These are phyloP conservation scores for Phyllosticta ampelicida DNA, from an alignment of 2,329 filamentous ascomycete species.

Conservation along the genomic window DNA sequence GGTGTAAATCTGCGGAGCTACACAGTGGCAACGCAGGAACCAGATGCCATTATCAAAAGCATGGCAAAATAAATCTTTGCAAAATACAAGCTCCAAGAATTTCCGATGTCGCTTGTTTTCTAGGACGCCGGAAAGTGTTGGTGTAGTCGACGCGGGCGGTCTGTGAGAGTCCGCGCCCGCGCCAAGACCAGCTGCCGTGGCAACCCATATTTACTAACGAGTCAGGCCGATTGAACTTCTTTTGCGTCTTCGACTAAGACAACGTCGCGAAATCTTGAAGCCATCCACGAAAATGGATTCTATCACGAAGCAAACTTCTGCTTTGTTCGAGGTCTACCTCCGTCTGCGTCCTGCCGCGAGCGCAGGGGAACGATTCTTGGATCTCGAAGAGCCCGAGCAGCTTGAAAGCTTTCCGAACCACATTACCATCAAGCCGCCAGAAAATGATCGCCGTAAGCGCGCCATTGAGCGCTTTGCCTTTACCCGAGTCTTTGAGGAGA, in stretches of 20 bases:
- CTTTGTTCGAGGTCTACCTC: conserved; percentile 84
- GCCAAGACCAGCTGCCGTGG: not conserved
- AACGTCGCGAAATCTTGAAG: not conserved
- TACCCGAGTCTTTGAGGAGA: conserved; percentile 84
- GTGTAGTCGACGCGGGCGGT: not conserved
- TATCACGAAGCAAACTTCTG: conserved; percentile 32
- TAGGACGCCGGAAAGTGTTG: not conserved
- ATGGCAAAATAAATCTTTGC: not conserved
- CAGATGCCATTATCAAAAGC: not conserved
- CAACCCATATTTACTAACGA: conserved; percentile 2
- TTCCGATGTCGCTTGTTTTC: not conserved
- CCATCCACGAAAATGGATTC: conserved; percentile 23
- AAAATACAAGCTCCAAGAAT: not conserved
- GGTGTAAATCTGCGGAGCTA: not conserved
- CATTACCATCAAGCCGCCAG: conserved; percentile 50
- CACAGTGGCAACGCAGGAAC: not conserved
- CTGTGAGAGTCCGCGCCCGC: not conserved
- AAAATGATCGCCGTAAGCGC: conserved; percentile 69
- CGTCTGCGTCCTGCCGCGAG: conserved; percentile 49
- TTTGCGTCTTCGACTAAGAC: not conserved
- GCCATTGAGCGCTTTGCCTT: conserved; percentile 92
- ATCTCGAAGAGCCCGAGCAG: conserved; percentile 50
- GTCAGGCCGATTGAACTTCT: conserved; percentile 22
- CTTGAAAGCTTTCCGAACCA: conserved; percentile 33
- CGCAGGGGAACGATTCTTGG: conserved; percentile 58